These are phyloP conservation scores for Neonothopanus nambi DNA, from an alignment of 1,284 basidiomycete genomes.

Conservation along the genomic window DNA sequence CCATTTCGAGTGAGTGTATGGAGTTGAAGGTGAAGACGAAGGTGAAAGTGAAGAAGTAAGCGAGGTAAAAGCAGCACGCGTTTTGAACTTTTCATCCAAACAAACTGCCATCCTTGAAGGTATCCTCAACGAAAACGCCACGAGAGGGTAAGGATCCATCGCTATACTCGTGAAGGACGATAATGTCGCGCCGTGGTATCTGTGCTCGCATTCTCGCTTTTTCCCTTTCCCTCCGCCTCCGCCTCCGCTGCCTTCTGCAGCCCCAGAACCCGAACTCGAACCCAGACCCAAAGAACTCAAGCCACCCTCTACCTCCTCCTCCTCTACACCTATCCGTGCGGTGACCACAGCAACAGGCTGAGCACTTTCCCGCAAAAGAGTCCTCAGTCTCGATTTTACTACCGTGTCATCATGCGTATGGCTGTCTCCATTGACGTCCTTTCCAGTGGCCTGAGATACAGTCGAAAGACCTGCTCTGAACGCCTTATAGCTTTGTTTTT, in stretches of 20 bases:
- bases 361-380: constrained; percentile 55
- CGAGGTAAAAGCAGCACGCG: background rate
- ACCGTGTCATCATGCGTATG: background rate
- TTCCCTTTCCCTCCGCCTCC: too few species aligned
- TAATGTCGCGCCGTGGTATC: constrained; percentile 84
- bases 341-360: constrained; percentile 64
- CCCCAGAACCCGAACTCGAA: too few species aligned
- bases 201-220: constrained; percentile 12
- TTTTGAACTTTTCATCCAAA: constrained; percentile 23
- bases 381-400: constrained; percentile 29
- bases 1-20: too few species aligned
- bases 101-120: constrained; percentile 80
- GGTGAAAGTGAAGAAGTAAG: background rate
- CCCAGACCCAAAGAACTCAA: too few species aligned
- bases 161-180: constrained; percentile 93
- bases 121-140: constrained; percentile 86
- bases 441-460: too few species aligned
- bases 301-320: too few species aligned
- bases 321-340: too few species aligned
- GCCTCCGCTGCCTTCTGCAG: constrained; percentile 22
- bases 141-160: constrained; percentile 82
- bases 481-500: too few species aligned
- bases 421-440: background rate
- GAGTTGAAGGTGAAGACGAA: too few species aligned
- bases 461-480: background rate